Percentiles rank a stretch among this genome's conserved stretches.
phyloP scores from a whole-genome alignment of 78 protist genomes.

The Acrasis kona region DNA sequence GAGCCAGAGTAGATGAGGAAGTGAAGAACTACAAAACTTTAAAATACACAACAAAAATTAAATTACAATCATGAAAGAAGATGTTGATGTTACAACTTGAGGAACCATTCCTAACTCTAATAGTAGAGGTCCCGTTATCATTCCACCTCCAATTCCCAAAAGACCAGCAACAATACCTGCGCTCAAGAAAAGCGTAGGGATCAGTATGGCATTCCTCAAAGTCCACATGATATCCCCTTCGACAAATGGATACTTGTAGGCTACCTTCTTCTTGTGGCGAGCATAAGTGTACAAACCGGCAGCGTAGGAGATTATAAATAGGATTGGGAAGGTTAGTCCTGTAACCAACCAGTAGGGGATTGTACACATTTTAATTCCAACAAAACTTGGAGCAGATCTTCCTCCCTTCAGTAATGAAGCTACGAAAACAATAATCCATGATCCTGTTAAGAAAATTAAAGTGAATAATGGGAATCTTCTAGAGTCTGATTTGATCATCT shows the following conservation, averaged over 20 bases:
- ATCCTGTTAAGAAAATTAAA: background rate
- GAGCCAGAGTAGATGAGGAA: too few relatives aligned
- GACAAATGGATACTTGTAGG: background rate
- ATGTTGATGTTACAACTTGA: background rate
- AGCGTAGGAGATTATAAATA: background rate
- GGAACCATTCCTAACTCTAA: background rate
- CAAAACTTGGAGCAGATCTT: background rate
- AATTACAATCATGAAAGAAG: background rate
- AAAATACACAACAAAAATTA: too few relatives aligned
- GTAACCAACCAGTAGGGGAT: background rate
- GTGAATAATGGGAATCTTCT: background rate
- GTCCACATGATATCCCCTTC: background rate
- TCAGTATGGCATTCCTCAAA: background rate
- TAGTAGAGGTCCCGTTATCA: background rate
- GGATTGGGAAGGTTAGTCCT: background rate
- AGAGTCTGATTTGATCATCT: background rate
- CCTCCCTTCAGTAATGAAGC: background rate
- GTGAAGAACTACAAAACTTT: too few relatives aligned
- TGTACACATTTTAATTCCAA: background rate
- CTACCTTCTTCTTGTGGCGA: background rate
- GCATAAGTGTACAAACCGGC: background rate
- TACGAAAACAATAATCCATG: background rate
- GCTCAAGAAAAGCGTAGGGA: background rate
- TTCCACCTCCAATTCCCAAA: slow-evolving; percentile 1
- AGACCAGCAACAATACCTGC: background rate